phyloP scores from a whole-genome alignment of 257 asterid genomes.

The Solanum piurae region DNA sequence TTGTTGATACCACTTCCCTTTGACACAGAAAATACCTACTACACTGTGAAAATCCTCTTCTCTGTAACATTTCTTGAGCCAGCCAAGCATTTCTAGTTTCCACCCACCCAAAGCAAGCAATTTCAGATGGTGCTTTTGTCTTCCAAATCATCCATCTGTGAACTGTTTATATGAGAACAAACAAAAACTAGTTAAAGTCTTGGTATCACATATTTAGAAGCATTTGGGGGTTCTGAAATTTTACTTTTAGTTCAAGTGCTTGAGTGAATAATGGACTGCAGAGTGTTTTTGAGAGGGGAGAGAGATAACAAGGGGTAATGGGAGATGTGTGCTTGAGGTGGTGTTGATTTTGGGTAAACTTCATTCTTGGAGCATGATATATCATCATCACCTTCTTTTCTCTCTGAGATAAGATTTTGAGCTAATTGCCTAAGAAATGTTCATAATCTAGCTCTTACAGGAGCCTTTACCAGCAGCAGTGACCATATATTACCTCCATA shows the following conservation, averaged over 20 bases:
- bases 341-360: not conserved
- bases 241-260: not conserved
- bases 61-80: not conserved
- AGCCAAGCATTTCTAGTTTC: not conserved
- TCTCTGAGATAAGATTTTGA: not conserved
- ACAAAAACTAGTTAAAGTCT: not conserved
- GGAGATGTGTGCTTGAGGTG: not conserved
- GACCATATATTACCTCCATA: not conserved
- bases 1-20: not conserved
- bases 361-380: not conserved
- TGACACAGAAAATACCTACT: not conserved
- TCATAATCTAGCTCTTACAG: not conserved
- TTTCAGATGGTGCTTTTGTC: not conserved
- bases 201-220: not conserved
- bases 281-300: not conserved
- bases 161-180: not conserved
- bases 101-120: not conserved
- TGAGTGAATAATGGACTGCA: not conserved
- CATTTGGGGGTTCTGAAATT: not conserved
- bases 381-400: not conserved
- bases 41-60: not conserved
- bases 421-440: not conserved
- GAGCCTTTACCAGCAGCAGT: not conserved
- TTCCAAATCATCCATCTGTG: not conserved
- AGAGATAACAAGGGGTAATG: not conserved